phyloP scores from a whole-genome alignment of 768 basidiomycete species.

The Termitomyces sp. region DNA sequence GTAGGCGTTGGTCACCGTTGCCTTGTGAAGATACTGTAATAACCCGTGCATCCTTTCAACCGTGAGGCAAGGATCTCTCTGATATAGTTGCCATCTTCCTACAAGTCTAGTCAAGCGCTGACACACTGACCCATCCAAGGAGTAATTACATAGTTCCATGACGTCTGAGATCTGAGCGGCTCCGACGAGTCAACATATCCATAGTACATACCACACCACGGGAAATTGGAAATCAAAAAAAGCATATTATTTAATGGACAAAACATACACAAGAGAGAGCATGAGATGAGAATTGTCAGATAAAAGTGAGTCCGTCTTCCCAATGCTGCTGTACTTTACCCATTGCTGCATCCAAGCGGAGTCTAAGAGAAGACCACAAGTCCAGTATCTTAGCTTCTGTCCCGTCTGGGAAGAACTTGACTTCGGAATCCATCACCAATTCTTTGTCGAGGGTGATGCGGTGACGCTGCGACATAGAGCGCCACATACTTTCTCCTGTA shows the following conservation, averaged over 20 bases:
- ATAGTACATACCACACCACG: no score
- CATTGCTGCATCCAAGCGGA: constrained; percentile 4
- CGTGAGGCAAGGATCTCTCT: not conserved
- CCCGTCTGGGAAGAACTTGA: constrained; percentile 5
- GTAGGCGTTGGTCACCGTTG: no score
- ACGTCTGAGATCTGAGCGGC: no score
- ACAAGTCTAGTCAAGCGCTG: not conserved
- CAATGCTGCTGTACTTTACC: constrained; percentile 6
- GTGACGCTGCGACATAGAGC: constrained; percentile 6
- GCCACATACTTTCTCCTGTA: constrained; percentile 7
- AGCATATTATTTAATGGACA: no score
- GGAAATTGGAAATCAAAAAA: not conserved
- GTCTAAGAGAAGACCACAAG: constrained; percentile 2
- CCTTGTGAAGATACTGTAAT: no score
- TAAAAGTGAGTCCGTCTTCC: not conserved
- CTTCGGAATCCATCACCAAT: constrained; percentile 1
- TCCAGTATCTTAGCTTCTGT: constrained; percentile 1
- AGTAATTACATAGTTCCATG: no score
- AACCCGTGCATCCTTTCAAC: no score
- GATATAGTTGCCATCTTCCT: not conserved
- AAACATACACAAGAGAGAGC: not conserved
- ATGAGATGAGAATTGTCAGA: not conserved
- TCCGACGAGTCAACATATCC: not conserved
- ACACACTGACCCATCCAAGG: no score
- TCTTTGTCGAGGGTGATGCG: constrained; percentile 3